These are phyloP conservation scores for Vitis hybrid DNA, from an alignment of 177 flowering plant genomes.

Conservation along the genomic window DNA sequence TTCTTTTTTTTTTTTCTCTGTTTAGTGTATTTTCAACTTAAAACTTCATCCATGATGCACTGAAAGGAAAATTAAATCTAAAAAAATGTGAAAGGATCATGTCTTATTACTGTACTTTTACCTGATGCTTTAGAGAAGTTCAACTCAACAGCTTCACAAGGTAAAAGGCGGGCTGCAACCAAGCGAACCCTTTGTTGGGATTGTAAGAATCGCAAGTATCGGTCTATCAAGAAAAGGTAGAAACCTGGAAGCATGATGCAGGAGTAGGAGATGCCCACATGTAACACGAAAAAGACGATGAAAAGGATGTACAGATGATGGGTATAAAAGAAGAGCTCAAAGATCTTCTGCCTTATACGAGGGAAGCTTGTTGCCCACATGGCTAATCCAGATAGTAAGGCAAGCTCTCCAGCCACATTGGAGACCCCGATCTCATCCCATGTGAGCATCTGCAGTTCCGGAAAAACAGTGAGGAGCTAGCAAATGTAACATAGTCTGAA, in stretches of 20 bases:
- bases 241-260: conserved; percentile 16
- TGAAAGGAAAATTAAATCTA: not conserved
- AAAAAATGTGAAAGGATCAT: not conserved
- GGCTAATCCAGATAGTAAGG: conserved; percentile 4
- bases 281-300: conserved; percentile 10
- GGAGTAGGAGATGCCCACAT: conserved; percentile 13
- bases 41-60: too few species aligned
- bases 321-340: conserved; percentile 18
- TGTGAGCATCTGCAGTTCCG: not conserved
- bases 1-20: too few species aligned
- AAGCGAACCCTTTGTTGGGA: not conserved
- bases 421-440: conserved; percentile 9
- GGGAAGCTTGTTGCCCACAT: conserved; percentile 13
- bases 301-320: conserved; percentile 8
- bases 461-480: not conserved
- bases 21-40: too few species aligned
- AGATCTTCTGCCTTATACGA: conserved; percentile 5
- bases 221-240: conserved; percentile 14
- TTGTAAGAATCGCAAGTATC: conserved; percentile 11
- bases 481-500: too few species aligned
- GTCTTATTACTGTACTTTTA: not conserved
- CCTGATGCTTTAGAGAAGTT: conserved; percentile 16
- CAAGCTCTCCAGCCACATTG: conserved; percentile 6
- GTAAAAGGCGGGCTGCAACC: conserved; percentile 6
- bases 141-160: conserved; percentile 11